These are phyloP conservation scores for Spencermartinsiella ligniputridi DNA, from an alignment of 1,139 yeast species.

Conservation along the genomic window DNA sequence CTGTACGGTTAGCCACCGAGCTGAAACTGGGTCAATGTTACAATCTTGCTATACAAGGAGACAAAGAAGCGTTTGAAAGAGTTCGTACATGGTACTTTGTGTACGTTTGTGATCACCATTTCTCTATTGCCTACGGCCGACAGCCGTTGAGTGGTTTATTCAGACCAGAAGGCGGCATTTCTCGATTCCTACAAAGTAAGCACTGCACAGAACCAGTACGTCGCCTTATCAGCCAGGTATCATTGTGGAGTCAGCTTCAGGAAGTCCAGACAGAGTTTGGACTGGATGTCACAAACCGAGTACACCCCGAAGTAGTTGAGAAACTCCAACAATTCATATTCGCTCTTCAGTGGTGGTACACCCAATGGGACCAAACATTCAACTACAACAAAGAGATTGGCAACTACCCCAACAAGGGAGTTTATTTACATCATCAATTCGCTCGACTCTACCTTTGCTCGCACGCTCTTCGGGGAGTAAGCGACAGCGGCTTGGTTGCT, in stretches of 20 bases:
- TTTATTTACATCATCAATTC: conserved; percentile 8
- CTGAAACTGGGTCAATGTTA: conserved; percentile 6
- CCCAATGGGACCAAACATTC: conserved; percentile 2
- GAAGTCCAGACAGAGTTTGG: conserved; percentile 4
- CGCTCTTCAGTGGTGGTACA: conserved; percentile 1
- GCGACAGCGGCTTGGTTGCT: neutral
- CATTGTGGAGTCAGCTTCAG: conserved; percentile 2
- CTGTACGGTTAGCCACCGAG: conserved; percentile 8
- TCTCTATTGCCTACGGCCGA: conserved; percentile 8
- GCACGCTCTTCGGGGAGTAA: conserved; percentile 4
- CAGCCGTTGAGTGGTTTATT: conserved; percentile 5
- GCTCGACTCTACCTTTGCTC: conserved; percentile 6
- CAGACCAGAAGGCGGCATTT: conserved; percentile 2
- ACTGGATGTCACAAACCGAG: neutral
- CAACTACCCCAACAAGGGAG: conserved; percentile 8
- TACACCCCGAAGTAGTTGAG: neutral
- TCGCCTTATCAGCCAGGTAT: conserved; percentile 4
- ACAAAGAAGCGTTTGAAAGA: conserved; percentile 6
- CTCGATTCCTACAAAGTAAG: neutral
- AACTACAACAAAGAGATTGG: conserved; percentile 4
- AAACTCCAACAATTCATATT: neutral
- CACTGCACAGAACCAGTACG: conserved; percentile 4
- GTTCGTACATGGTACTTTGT: conserved; percentile 9
- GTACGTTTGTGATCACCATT: conserved; percentile 9
- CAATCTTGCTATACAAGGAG: neutral